Conservation (phyloP, 164 flowering plant genomes). For the Amborella trichopoda region DNA sequence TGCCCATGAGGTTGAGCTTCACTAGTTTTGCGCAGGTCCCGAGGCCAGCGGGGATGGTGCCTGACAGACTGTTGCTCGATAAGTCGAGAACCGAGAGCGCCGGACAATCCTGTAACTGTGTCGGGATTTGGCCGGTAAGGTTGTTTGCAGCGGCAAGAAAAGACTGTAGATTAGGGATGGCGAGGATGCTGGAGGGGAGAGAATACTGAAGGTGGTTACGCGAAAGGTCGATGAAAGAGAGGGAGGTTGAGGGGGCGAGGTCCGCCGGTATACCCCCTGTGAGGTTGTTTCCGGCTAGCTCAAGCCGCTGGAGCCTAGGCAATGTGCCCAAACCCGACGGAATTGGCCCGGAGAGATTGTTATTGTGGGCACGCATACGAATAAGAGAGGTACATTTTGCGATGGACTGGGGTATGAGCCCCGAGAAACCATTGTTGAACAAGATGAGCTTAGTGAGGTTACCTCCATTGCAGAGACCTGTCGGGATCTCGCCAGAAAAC, state of each 20-base stretch:
- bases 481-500: conserved; percentile 66
- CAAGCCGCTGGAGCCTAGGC: conserved; percentile 59
- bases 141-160: conserved; percentile 58
- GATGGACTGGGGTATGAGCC: conserved; percentile 50
- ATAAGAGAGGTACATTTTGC: conserved; percentile 56
- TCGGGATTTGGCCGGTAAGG: conserved; percentile 61
- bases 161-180: conserved; percentile 62
- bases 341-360: conserved; percentile 58
- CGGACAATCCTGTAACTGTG: conserved; percentile 82
- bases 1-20: conserved; percentile 50
- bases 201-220: conserved; percentile 56
- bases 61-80: conserved; percentile 63
- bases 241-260: conserved; percentile 46
- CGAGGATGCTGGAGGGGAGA: conserved; percentile 67
- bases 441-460: conserved; percentile 86
- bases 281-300: conserved; percentile 66
- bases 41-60: conserved; percentile 63
- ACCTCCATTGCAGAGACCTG: conserved; percentile 43
- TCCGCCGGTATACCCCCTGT: conserved; percentile 70
- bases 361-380: conserved; percentile 75
- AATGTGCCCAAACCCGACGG: conserved; percentile 76
- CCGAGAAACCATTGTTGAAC: conserved; percentile 79
- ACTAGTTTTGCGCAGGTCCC: conserved; percentile 74
- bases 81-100: conserved; percentile 69
- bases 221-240: conserved; percentile 79